phyloP scores from a whole-genome alignment of 345 rosid genomes.

The Iberis pinnata region DNA sequence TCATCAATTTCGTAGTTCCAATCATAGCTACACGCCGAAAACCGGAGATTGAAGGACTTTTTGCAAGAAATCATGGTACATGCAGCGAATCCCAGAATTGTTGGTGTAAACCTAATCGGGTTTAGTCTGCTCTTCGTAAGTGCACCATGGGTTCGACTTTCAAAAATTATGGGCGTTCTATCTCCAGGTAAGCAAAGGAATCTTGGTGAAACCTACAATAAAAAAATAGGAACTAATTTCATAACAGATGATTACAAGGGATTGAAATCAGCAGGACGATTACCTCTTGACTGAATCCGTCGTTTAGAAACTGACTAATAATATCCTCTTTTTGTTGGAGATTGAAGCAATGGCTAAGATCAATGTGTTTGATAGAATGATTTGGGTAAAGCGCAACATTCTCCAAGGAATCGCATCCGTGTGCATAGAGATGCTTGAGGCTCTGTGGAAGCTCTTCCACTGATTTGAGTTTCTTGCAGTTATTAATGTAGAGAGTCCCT shows the following conservation, averaged over 20 bases:
- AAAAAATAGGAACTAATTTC: background rate
- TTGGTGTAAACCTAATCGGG: background rate
- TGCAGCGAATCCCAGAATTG: background rate
- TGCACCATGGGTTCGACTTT: background rate
- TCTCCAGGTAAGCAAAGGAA: background rate
- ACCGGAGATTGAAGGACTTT: background rate
- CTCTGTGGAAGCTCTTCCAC: conserved; percentile 11
- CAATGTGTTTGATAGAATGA: conserved; percentile 14
- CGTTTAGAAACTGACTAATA: background rate
- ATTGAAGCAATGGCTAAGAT: conserved; percentile 7
- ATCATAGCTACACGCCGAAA: conserved; percentile 6
- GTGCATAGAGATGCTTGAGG: conserved; percentile 10
- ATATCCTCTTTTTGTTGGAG: background rate
- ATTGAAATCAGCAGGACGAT: background rate
- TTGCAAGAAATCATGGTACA: conserved; percentile 5
- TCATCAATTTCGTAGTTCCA: conserved; percentile 5
- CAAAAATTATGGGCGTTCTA: background rate
- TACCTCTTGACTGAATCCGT: background rate
- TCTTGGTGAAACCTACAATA: background rate
- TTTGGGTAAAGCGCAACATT: background rate
- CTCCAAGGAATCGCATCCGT: conserved; percentile 17
- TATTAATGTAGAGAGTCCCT: conserved; percentile 11
- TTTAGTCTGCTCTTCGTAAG: background rate
- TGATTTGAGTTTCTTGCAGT: conserved; percentile 12
- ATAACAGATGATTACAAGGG: background rate